A percentile compares a stretch with the other conserved stretches of the same genome.
These are phyloP conservation scores for Bremia lactucae DNA, from an alignment of 352 stramenopile species.

Conservation along the genomic window DNA sequence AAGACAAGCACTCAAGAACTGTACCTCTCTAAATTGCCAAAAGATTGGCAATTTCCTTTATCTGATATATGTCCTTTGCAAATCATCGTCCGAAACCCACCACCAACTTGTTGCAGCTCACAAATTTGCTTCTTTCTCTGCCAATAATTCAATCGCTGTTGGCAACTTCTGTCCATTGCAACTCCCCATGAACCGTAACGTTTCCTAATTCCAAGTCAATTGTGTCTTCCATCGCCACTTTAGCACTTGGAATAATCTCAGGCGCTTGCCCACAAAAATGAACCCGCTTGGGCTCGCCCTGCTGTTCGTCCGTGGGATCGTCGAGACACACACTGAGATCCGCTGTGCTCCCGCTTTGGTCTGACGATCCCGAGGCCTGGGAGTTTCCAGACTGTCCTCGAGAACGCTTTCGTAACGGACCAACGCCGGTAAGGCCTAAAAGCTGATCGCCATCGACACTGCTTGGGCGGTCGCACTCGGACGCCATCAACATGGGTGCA, in stretches of 20 bases:
- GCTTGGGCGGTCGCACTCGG: constrained; percentile 16
- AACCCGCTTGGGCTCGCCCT: constrained; percentile 35
- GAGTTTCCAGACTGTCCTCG: constrained; percentile 43
- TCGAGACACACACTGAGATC: constrained; percentile 32
- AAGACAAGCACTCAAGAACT: too few species aligned
- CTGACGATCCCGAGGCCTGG: constrained; percentile 31
- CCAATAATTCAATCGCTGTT: constrained; percentile 25
- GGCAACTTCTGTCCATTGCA: constrained; percentile 20
- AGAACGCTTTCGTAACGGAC: constrained; percentile 32
- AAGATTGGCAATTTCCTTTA: too few species aligned
- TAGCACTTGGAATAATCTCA: constrained; percentile 30
- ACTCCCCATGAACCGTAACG: constrained; percentile 12
- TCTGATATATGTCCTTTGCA: too few species aligned
- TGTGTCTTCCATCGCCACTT: constrained; percentile 9
- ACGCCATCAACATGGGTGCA: constrained; percentile 13
- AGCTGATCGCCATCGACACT: constrained; percentile 27
- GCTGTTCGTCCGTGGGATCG: constrained; percentile 20
- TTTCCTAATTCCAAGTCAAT: constrained; percentile 10
- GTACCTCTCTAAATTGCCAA: too few species aligned
- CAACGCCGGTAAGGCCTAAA: constrained; percentile 19
- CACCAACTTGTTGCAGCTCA: too few species aligned
- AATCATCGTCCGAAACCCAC: too few species aligned
- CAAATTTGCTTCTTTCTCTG: too few species aligned
- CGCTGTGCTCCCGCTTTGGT: constrained; percentile 35
- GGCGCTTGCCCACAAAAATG: constrained; percentile 36